These are phyloP conservation scores for Salicornia ramosissima DNA, from an alignment of 148 eudicot genomes.

Conservation along the genomic window DNA sequence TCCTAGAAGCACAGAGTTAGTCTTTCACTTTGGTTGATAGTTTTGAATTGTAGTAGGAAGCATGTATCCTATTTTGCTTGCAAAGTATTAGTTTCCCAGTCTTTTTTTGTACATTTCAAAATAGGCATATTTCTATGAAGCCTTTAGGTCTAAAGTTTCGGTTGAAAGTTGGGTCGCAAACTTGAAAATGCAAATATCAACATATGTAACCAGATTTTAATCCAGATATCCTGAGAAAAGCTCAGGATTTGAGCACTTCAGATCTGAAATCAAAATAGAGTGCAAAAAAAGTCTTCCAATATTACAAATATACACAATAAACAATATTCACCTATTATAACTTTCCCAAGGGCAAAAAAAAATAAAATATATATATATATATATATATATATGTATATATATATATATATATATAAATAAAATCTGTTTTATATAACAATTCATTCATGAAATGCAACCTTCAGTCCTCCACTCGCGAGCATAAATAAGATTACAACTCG, in stretches of 20 bases:
- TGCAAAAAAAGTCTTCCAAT: not conserved
- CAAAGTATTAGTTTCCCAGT: not conserved
- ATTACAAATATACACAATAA: constrained; percentile 1
- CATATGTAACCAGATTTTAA: not conserved
- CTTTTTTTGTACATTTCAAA: constrained; percentile 1
- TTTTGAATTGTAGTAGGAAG: constrained; percentile 10
- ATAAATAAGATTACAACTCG: not conserved
- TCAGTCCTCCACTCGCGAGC: not conserved
- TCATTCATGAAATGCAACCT: not conserved
- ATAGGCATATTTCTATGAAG: not conserved
- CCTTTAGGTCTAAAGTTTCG: too few species aligned
- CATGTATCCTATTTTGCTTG: not conserved
- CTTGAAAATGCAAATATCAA: not conserved
- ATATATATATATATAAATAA: too few species aligned
- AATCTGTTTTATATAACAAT: not conserved
- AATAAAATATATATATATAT: too few species aligned
- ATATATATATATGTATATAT: too few species aligned
- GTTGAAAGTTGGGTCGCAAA: not conserved
- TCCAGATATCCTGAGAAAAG: not conserved
- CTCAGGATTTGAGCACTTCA: not conserved
- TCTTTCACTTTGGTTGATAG: not conserved
- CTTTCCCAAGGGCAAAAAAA: not conserved
- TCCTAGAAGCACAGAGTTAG: constrained; percentile 56
- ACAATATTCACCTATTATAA: not conserved
- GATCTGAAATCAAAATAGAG: not conserved